Base-by-base conservation (phyloP, 208 protist genomes). In the Endotrypanum monterogeii region DNA sequence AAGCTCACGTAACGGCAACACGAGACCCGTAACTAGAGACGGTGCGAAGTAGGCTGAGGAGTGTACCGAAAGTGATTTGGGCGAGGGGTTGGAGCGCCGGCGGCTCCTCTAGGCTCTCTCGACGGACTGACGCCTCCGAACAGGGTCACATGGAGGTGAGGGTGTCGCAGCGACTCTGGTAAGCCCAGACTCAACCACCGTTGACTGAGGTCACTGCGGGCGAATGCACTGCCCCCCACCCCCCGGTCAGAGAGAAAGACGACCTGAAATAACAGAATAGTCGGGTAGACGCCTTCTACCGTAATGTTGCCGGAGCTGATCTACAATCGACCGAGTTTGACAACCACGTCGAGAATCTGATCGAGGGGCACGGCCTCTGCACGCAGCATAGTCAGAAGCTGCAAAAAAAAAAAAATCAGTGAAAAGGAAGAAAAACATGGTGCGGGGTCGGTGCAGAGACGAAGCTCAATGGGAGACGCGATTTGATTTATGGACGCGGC, bases 241-340 rank as follows among this genome's bases (percentile, higher is more conserved):
- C n/a, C n/a, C n/a, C n/a, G n/a, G n/a, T 23, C 18, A 50, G 39
- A 1, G 83, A 94, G 61, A 70, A 71, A 50, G 28, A 46, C 7
- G 66, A 77, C 23, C 67, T 94, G 63, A 41, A 74, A 62, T 57
- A 74, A 28, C 86, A 85, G 57, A 70, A 94, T 46, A 51, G 35
- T 23, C 78, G 90, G 76, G 76, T 95, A 46, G n/a, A 89, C 39
- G 32, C 69, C 16, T 81, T 91, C 55, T 70, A 84, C 69, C 77
- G 78, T 56, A 86, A 89, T 48, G 69, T 93, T 50, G 71, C 74
- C 12, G 78, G 88, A 70, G 80, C 88, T 32, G 72, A 57, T 28
- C 74, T 80, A 67, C 92, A 94, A 75, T 71, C 92, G 20, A 76
- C 67, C 5, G 92, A 96, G 76, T 75, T 96, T 46, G 83, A 92